phyloP scores from a whole-genome alignment of 208 protist species.

The Wallacemonas sp. region DNA sequence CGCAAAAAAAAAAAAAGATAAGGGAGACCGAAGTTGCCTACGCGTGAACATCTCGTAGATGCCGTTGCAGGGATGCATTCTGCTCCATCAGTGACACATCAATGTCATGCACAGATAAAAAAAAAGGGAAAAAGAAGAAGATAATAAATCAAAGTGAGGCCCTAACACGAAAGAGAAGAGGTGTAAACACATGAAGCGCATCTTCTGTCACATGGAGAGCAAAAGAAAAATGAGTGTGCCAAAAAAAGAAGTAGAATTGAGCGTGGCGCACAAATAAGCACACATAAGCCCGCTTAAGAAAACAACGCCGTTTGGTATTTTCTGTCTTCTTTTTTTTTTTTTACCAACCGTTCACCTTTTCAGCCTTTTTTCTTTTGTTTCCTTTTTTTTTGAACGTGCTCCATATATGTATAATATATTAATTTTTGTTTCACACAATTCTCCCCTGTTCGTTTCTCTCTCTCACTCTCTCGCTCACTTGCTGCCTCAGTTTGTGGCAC shows the following conservation, averaged over 20 bases:
- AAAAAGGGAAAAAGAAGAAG: conserved; percentile 9
- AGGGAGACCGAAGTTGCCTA: conserved; percentile 6
- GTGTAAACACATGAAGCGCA: neutral
- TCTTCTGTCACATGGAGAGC: too few species aligned
- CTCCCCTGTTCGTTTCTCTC: neutral
- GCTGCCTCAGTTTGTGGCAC: too few species aligned
- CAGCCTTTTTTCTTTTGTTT: neutral
- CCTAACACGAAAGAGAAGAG: neutral
- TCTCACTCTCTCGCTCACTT: neutral
- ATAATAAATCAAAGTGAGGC: neutral
- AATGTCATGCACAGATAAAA: too few species aligned
- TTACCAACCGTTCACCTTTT: neutral
- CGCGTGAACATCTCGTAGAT: neutral
- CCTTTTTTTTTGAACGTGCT: neutral
- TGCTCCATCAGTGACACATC: too few species aligned
- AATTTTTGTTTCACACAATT: neutral
- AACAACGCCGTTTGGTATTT: too few species aligned
- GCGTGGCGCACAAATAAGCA: neutral
- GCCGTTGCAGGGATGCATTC: neutral
- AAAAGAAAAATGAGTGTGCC: neutral
- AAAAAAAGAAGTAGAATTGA: neutral
- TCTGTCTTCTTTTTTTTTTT: neutral
- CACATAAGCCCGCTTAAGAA: too few species aligned
- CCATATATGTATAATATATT: neutral
- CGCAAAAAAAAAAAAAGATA: neutral